Evolutionary conservation across 495 filamentous ascomycete genomes (phyloP), one percentile per base, ranked within the genome.

Genomic region (Penicillium arizonense): DNA sequence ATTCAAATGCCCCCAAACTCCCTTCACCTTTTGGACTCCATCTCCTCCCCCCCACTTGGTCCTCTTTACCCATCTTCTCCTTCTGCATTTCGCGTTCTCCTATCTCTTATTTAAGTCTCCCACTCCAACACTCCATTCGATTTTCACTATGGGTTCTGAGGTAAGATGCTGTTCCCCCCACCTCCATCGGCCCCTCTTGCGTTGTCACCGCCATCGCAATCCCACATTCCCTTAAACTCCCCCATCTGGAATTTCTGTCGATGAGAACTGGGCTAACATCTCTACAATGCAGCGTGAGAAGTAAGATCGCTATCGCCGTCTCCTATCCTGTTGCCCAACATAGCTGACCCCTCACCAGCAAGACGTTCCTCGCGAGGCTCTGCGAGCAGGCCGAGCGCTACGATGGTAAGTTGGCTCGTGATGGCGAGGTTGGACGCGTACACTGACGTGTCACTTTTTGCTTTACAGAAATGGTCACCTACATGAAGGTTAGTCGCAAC

Each of bases 361-460:
- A 99, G 87, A 99, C 94, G 65, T 99, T 99, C 83, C 90, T 99
- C 72, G 94, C 94, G 70, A 86, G 94, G 81, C 90, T 99, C 71
- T 97, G 94, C 83, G 94, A 99, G 89, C 94, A 99, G 87, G 94
- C 94, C 69, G 94, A 99, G 85, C 94, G 94, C 73, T 99, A 99
- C 74, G 94, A 99, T 90, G 94, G 87, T 90, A 77, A 76, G 87
- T 35, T 23, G n/a, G 23, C 30, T 42, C 21, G 9, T 11, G 45
- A 20, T 24, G 24, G 12, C 23, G 21, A 50, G 41, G 6, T 50
- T 16, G 43, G 24, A 33, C 49, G 24, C 34, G 33, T 36, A 38
- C 58, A 52, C 67, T 73, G 53, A 76, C 42, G 20, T 39, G 16
- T 49, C 18, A 12, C 50, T 50, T 44, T 54, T 49, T 36, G 50